Conservation (phyloP, 768 basidiomycete genomes). For the Rhodotorula paludigena region DNA sequence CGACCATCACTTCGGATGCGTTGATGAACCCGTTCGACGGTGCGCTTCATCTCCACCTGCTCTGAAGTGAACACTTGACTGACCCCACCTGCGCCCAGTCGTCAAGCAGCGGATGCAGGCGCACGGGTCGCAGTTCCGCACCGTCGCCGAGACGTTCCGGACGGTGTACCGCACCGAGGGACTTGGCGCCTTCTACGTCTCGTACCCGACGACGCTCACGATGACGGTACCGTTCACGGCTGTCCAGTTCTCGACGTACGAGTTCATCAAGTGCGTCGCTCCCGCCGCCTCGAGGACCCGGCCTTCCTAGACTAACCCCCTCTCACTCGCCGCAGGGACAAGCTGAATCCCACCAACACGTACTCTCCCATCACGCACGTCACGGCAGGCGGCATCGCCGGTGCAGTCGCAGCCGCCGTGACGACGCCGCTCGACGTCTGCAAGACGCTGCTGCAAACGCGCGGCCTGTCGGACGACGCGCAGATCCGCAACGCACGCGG, state of each 20-base stretch:
- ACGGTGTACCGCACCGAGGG: constrained; percentile 83
- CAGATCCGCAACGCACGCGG: constrained; percentile 79
- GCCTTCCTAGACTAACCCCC: neutral
- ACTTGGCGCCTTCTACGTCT: constrained; percentile 87
- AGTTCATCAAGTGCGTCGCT: constrained; percentile 69
- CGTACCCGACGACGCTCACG: constrained; percentile 90
- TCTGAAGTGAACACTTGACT: neutral
- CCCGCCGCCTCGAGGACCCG: too few relatives aligned
- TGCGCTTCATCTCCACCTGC: constrained; percentile 49
- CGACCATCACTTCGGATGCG: constrained; percentile 91
- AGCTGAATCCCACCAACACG: constrained; percentile 71
- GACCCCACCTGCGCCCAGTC: constrained; percentile 54
- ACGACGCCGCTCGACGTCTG: constrained; percentile 96
- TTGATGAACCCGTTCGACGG: constrained; percentile 99
- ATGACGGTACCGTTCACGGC: constrained; percentile 98
- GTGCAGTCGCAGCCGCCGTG: constrained; percentile 87
- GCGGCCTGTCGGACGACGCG: constrained; percentile 77
- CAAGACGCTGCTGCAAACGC: constrained; percentile 92
- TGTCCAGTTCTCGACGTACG: constrained; percentile 94
- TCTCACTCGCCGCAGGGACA: constrained; percentile 19
- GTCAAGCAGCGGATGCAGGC: constrained; percentile 99
- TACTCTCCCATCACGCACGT: constrained; percentile 95
- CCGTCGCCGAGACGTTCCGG: constrained; percentile 75
- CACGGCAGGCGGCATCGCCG: constrained; percentile 82
- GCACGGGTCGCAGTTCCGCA: constrained; percentile 84